Base-by-base conservation (phyloP, 2,329 filamentous ascomycete species). In the Podosphaera fusca region DNA sequence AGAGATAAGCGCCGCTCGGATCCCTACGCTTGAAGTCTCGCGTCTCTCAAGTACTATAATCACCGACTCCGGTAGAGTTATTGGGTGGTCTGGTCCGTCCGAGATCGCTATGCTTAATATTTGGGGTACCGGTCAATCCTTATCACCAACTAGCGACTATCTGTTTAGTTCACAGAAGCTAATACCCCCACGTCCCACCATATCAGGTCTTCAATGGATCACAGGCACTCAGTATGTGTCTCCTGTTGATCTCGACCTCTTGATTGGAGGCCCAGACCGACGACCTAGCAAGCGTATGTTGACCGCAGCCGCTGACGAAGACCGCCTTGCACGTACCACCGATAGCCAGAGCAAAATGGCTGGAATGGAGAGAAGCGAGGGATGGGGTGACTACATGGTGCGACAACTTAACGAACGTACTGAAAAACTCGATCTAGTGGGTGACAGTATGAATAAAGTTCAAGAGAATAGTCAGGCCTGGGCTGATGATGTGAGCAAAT, bases 171-270 rank as follows among this genome's bases (percentile, higher is more conserved):
- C 85, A 0, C 75, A 85, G 58, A 77, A 86, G 0, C 67, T 77
- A 14, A 76, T 85, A 30, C 90, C 89, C 1, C 76, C 87, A 10
- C 80, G 92, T 1, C 92, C 92, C 0, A 95, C 88, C 0, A 98
- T 98, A 59, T 94, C 86, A 29, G 95, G 94, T 64, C 70, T 98
- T 42, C 88, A 96, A 70, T 98, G 92, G 92, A 87, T 98, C 56
- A 85, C 88, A 0, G 92, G 92, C 3, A 96, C 90, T 1, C 90
- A 95, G 69, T 85, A 94, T 64, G 78, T 98, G 51, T 87, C 87
- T 1, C 84, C 87, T 0, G 75, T 82, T 1, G 92, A 98, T 64
- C 80, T 98, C 65, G 92, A 96, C 65, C 71, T 95, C 1, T 73
- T 98, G 1, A 92, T 98, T 59, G 87, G 90, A 55, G 90, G 90